These are phyloP conservation scores for Bertia moriformis DNA, from an alignment of 2,329 filamentous ascomycete species.

Conservation along the genomic window DNA sequence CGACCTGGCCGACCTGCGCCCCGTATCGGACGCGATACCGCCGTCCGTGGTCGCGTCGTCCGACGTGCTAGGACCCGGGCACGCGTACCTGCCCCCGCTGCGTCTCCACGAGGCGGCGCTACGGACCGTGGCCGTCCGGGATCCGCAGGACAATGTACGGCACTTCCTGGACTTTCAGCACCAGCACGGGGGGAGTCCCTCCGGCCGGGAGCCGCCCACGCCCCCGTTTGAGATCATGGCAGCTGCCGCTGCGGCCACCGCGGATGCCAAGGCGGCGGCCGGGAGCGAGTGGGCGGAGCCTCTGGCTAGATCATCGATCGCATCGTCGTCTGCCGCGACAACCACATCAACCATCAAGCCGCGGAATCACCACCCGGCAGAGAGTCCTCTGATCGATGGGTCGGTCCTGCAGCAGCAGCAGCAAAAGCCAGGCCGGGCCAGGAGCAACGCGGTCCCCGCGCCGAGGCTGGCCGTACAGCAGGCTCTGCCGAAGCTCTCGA, in stretches of 20 bases:
- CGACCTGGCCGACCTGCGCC: slow-evolving; percentile 29
- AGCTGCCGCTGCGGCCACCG: not conserved
- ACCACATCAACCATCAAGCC: not conserved
- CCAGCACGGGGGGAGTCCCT: not conserved
- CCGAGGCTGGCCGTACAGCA: too few species aligned
- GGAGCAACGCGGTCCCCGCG: too few species aligned
- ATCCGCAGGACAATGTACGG: not conserved
- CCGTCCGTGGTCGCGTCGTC: not conserved
- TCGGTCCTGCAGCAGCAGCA: not conserved
- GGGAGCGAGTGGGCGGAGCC: not conserved
- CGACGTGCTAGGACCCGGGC: not conserved
- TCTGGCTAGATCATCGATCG: not conserved
- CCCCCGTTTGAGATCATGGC: not conserved
- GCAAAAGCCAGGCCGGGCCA: slow-evolving; percentile 30
- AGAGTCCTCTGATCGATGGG: not conserved
- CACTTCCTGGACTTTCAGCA: not conserved
- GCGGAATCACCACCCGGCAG: not conserved
- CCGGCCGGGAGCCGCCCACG: not conserved
- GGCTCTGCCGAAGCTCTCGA: slow-evolving; percentile 45
- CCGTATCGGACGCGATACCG: slow-evolving; percentile 3
- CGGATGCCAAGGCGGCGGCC: not conserved
- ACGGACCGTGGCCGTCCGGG: not conserved
- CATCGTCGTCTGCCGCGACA: not conserved
- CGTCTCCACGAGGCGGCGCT: not conserved
- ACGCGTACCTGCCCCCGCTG: not conserved